A percentile compares a stretch with the other conserved stretches of the same genome.
phyloP scores from a whole-genome alignment of 768 basidiomycete species.

The Antrodiella citrinella region DNA sequence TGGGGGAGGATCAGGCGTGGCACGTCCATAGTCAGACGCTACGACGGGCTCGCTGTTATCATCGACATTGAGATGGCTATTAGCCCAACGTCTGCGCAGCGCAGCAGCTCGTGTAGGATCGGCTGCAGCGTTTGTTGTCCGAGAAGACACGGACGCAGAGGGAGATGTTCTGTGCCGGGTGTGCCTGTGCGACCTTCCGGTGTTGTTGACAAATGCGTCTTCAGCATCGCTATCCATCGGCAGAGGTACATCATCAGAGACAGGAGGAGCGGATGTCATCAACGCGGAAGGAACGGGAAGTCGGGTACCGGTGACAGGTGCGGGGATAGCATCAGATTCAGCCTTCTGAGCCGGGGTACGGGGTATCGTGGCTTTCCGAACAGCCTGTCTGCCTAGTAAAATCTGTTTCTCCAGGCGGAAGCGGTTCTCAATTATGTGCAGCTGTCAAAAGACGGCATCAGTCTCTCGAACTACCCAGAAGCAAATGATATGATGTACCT shows the following conservation, averaged over 20 bases:
- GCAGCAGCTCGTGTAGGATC: background rate
- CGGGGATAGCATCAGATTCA: conserved; percentile 15
- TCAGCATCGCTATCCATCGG: conserved; percentile 80
- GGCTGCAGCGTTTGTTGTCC: background rate
- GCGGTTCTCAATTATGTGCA: conserved; percentile 94
- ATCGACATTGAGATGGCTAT: background rate
- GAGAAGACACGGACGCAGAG: background rate
- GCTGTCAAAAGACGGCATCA: conserved; percentile 31
- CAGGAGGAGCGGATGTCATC: conserved; percentile 16
- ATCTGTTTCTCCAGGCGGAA: conserved; percentile 79
- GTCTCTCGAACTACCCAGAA: background rate
- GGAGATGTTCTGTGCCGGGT: background rate
- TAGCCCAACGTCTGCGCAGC: background rate
- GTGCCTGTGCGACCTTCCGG: conserved; percentile 12
- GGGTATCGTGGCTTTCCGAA: conserved; percentile 47
- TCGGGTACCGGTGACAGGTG: conserved; percentile 20
- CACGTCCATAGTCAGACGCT: conserved; percentile 7
- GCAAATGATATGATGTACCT: conserved; percentile 37
- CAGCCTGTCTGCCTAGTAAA: conserved; percentile 62
- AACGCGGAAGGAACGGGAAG: conserved; percentile 5
- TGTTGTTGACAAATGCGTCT: conserved; percentile 52
- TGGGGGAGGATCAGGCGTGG: conserved; percentile 9
- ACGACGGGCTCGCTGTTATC: conserved; percentile 6
- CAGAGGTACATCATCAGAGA: conserved; percentile 42
- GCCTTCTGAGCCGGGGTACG: conserved; percentile 14